phyloP scores from a whole-genome alignment of 139 green algal genomes.

The Deuterostichococcus epilithicus region DNA sequence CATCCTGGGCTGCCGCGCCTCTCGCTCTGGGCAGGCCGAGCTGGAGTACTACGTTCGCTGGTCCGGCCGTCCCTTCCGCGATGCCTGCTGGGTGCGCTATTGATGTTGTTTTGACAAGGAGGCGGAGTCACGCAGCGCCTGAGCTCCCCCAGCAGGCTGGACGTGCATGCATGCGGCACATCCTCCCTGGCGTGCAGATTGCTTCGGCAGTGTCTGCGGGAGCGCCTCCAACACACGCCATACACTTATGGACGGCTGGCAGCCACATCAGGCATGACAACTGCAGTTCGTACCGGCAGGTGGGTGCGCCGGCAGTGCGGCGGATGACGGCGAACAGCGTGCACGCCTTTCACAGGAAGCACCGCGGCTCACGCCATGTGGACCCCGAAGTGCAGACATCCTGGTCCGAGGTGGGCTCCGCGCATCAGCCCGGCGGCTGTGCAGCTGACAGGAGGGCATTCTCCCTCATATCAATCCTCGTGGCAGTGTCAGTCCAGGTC shows the following conservation, averaged over 20 bases:
- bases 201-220: too few relatives aligned
- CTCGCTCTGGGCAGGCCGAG: neutral
- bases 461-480: too few relatives aligned
- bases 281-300: constrained; percentile 7
- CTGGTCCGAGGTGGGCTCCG: constrained; percentile 12
- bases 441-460: too few relatives aligned
- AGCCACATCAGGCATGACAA: too few relatives aligned
- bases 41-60: constrained; percentile 21
- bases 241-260: too few relatives aligned
- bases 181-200: too few relatives aligned
- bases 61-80: neutral
- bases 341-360: constrained; percentile 11
- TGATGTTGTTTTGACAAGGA: neutral
- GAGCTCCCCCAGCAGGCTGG: neutral
- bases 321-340: neutral
- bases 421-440: neutral
- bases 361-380: constrained; percentile 8
- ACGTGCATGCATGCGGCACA: too few relatives aligned
- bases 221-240: too few relatives aligned
- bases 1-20: constrained; percentile 21
- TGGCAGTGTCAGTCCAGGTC: neutral
- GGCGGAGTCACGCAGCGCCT: too few relatives aligned
- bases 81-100: neutral
- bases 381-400: constrained; percentile 22
- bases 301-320: neutral